A percentile compares a stretch with the other conserved stretches of the same genome.
Conservation (phyloP, 2,329 filamentous ascomycete species). For the Colletotrichum sp. region DNA sequence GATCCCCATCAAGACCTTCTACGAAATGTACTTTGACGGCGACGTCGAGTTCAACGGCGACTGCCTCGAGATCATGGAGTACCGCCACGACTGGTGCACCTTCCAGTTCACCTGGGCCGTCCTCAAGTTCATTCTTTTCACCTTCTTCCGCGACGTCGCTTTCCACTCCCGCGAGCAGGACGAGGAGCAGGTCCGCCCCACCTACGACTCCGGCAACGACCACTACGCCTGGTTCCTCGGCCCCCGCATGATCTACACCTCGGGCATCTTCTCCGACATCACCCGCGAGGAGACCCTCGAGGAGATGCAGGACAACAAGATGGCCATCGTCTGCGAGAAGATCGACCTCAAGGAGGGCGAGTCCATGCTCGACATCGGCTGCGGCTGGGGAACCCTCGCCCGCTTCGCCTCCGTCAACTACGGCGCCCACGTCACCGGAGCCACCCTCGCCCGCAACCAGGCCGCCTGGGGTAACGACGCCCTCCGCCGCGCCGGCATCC, state of each 20-base stretch:
- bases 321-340: conserved; percentile 95
- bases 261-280: conserved; percentile 89
- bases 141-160: conserved; percentile 84
- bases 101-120: conserved; percentile 88
- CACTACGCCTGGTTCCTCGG: conserved; percentile 99
- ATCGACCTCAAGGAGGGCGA: conserved; percentile 84
- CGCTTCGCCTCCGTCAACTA: conserved; percentile 94
- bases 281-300: conserved; percentile 89
- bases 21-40: conserved; percentile 97
- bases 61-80: conserved; percentile 86
- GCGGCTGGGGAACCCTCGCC: conserved; percentile 96
- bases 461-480: conserved; percentile 95
- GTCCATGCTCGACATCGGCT: conserved; percentile 90
- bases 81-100: conserved; percentile 95
- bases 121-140: conserved; percentile 87
- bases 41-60: conserved; percentile 97
- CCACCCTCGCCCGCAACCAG: conserved; percentile 95
- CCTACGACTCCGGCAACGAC: conserved; percentile 98
- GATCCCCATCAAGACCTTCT: conserved; percentile 91
- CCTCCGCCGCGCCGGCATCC: conserved; percentile 79
- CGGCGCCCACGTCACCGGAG: conserved; percentile 82
- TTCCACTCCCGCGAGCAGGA: conserved; percentile 94
- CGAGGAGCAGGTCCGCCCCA: conserved; percentile 95
- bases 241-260: conserved; percentile 98
- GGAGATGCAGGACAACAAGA: conserved; percentile 97